These are phyloP conservation scores for Pestalotiopsis sp. DNA, from an alignment of 2,329 filamentous ascomycete species.

Conservation along the genomic window DNA sequence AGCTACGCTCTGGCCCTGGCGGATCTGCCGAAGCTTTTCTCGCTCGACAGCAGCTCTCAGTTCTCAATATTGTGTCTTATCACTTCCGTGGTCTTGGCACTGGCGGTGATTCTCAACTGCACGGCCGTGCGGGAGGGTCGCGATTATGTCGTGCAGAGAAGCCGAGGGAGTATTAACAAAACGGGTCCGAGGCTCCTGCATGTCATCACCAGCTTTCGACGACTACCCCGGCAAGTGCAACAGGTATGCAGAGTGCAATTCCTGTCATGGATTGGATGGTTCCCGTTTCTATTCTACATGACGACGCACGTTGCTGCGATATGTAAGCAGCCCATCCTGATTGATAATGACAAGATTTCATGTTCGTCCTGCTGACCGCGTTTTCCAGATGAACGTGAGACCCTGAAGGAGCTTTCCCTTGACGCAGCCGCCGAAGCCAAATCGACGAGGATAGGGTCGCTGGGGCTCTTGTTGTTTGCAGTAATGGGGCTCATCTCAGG, in stretches of 20 bases:
- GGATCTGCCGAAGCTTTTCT: background rate
- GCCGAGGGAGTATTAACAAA: background rate
- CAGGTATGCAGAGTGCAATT: background rate
- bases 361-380: background rate
- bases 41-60: background rate
- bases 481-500: background rate
- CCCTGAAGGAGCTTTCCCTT: fast-evolving
- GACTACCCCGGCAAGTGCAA: background rate
- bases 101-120: background rate
- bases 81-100: background rate
- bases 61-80: background rate
- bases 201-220: background rate
- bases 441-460: background rate
- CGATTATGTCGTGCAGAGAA: background rate
- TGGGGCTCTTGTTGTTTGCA: background rate
- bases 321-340: background rate
- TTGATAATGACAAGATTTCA: background rate
- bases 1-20: background rate
- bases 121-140: background rate
- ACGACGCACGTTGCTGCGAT: background rate
- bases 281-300: background rate
- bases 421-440: background rate
- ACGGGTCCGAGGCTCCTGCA: background rate
- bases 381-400: background rate
- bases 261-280: background rate